Conservation (phyloP, 768 basidiomycete genomes). For the Hemileccinum rubropunctum region DNA sequence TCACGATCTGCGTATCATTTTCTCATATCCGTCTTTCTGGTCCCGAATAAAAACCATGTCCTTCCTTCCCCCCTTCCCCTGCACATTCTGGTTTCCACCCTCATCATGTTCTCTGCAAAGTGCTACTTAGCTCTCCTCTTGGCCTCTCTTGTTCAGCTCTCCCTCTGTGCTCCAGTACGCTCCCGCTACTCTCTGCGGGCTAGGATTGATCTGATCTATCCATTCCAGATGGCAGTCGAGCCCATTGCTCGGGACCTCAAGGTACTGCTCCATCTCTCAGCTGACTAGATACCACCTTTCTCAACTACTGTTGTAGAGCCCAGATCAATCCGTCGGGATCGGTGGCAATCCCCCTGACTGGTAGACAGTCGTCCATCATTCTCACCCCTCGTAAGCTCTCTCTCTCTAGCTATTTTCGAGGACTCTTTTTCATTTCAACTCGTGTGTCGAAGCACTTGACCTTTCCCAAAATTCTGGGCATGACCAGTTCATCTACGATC, state of each 20-base stretch:
- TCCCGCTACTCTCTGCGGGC: background rate
- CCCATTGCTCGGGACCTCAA: background rate
- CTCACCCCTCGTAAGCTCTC: constrained; percentile 10
- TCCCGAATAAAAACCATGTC: constrained; percentile 22
- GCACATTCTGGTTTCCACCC: background rate
- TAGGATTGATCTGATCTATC: background rate
- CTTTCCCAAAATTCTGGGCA: too few species aligned
- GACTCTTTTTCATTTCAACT: background rate
- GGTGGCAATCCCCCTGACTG: constrained; percentile 25
- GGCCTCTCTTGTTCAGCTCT: constrained; percentile 19
- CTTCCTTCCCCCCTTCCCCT: background rate
- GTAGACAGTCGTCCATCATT: constrained; percentile 8
- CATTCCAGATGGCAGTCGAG: constrained; percentile 13
- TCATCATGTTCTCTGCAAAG: constrained; percentile 20
- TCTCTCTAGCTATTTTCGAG: background rate
- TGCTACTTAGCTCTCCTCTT: constrained; percentile 22
- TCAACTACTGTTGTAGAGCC: constrained; percentile 17
- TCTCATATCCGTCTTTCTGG: constrained; percentile 19
- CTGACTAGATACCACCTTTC: background rate
- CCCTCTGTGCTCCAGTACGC: constrained; percentile 24
- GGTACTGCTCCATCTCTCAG: constrained; percentile 9
- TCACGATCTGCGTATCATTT: constrained; percentile 18
- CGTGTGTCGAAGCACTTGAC: too few species aligned
- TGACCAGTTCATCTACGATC: too few species aligned
- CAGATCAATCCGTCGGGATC: constrained; percentile 9